Evolutionary conservation across 2,329 filamentous ascomycete genomes (phyloP).

Genomic region (Nothomitra cinnamomea): DNA sequence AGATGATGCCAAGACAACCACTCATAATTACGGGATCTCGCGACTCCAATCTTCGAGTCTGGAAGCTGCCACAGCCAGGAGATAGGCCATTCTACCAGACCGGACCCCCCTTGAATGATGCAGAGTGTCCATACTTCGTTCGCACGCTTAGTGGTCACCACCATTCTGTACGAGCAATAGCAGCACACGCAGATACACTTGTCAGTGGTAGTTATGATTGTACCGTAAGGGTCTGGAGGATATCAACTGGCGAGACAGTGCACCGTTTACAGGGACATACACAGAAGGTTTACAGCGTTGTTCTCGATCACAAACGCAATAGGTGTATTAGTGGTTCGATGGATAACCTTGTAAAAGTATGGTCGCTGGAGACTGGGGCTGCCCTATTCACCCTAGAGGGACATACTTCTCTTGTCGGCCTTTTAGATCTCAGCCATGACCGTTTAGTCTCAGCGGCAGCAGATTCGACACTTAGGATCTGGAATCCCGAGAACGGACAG

Average conservation of each 20-base stretch:
- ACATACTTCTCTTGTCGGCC: conserved; percentile 77
- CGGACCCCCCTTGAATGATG: conserved; percentile 52
- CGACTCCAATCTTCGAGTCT: conserved; percentile 84
- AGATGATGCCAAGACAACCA: conserved; percentile 87
- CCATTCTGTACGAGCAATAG: conserved; percentile 90
- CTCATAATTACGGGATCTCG: conserved; percentile 94
- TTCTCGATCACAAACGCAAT: conserved; percentile 78
- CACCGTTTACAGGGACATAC: conserved; percentile 75
- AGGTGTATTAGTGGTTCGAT: conserved; percentile 96
- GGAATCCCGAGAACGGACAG: conserved; percentile 84
- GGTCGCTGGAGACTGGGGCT: conserved; percentile 75
- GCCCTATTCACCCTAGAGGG: conserved; percentile 84
- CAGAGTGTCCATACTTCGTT: conserved; percentile 88
- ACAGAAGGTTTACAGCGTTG: conserved; percentile 93
- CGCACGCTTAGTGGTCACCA: conserved; percentile 71
- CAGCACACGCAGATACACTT: conserved; percentile 85
- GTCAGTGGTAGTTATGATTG: conserved; percentile 95
- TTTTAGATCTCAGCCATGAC: conserved; percentile 78
- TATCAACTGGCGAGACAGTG: conserved; percentile 79
- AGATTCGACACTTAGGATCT: conserved; percentile 87
- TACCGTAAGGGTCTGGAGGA: conserved; percentile 90
- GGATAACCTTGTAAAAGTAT: conserved; percentile 96
- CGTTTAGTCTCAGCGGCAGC: conserved; percentile 88
- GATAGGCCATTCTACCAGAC: conserved; percentile 62
- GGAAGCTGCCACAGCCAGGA: conserved; percentile 72